These are phyloP conservation scores for Myriosclerotinia curreyana DNA, from an alignment of 2,329 filamentous ascomycete genomes.

Conservation along the genomic window DNA sequence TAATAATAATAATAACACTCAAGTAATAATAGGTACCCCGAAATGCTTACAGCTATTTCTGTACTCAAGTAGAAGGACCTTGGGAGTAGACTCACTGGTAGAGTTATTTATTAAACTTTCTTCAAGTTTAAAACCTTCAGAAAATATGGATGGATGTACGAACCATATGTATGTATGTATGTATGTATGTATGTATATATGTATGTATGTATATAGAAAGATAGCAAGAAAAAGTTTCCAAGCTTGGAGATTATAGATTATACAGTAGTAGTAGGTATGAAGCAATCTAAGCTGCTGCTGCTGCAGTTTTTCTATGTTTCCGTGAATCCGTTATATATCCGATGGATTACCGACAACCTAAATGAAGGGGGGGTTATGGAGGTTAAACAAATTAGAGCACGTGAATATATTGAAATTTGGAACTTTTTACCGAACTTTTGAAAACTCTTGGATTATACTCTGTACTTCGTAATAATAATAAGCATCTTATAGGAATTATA, in stretches of 20 bases:
- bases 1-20: no score
- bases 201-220: no score
- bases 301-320: no score
- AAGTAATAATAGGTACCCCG: neutral
- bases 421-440: neutral
- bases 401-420: neutral
- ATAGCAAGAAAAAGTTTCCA: neutral
- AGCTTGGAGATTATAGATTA: neutral
- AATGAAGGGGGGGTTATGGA: constrained; percentile 10
- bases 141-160: constrained; percentile 1
- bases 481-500: neutral
- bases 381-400: neutral
- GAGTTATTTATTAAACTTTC: constrained; percentile 1
- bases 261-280: neutral
- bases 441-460: neutral
- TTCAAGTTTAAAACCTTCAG: neutral
- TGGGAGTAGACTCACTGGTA: no score
- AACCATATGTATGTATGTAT: no score
- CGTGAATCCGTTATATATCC: no score
- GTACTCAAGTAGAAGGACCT: neutral
- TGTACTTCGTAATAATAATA: no score
- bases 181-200: no score
- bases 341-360: neutral
- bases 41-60: neutral
- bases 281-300: no score